Conservation (phyloP, 2,329 filamentous ascomycete species). For the Gnomoniopsis smithogilvyi region DNA sequence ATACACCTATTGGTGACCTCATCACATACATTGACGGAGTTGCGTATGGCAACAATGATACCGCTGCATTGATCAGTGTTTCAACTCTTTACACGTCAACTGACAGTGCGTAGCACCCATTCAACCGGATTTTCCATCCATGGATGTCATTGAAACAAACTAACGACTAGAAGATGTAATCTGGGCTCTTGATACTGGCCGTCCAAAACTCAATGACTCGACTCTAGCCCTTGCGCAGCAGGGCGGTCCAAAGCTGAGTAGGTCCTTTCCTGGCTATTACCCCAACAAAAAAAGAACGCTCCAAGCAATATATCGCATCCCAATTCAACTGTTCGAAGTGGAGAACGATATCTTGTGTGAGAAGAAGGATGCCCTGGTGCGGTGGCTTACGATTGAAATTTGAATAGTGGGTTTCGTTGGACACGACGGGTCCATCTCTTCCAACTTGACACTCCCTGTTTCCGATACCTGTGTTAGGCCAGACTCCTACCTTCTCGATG, state of each 20-base stretch:
- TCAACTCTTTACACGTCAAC: background rate
- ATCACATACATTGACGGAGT: background rate
- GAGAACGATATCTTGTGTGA: too few relatives aligned
- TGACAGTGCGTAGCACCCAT: background rate
- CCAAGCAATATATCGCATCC: too few relatives aligned
- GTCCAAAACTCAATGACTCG: background rate
- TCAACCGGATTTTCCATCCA: too few relatives aligned
- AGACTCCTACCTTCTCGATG: slow-evolving; percentile 38
- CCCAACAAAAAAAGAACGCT: too few relatives aligned
- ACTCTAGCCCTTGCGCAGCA: background rate
- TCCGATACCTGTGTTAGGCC: background rate
- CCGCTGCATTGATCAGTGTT: background rate
- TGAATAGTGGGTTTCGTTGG: background rate
- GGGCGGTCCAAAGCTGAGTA: slow-evolving; percentile 1
- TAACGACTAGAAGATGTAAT: background rate
- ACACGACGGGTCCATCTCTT: background rate
- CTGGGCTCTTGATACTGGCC: background rate
- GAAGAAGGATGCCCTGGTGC: background rate
- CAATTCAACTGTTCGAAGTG: too few relatives aligned
- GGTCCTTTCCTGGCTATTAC: background rate
- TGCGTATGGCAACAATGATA: background rate
- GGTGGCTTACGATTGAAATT: background rate
- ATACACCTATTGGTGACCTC: background rate
- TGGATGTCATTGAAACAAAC: too few relatives aligned
- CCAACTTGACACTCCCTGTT: background rate